These are phyloP conservation scores for Annulohypoxylon stygium DNA, from an alignment of 495 filamentous ascomycete genomes.

Conservation along the genomic window DNA sequence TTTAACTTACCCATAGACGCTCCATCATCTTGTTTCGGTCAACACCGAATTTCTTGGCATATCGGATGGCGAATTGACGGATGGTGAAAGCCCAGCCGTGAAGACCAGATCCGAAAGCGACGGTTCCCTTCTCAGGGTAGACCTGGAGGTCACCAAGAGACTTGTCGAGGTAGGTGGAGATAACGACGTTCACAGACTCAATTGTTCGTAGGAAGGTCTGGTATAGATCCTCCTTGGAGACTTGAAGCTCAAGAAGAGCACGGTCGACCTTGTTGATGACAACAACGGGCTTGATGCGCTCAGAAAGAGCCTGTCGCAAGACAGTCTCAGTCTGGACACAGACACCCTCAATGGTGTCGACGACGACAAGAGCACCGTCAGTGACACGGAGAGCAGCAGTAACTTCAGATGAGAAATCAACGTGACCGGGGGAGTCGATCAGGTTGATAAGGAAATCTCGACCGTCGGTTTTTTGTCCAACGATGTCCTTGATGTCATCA, in stretches of 20 bases:
- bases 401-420: conserved; percentile 99
- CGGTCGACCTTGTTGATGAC: conserved; percentile 99
- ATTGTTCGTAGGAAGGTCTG: conserved; percentile 99
- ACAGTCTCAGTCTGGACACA: conserved; percentile 99
- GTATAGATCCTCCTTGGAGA: conserved; percentile 98
- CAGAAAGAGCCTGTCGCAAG: conserved; percentile 97
- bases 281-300: conserved; percentile 99
- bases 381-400: conserved; percentile 99
- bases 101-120: conserved; percentile 99
- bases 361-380: conserved; percentile 98
- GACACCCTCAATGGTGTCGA: conserved; percentile 99
- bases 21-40: conserved; percentile 99
- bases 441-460: conserved; percentile 99
- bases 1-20: conserved; percentile 88
- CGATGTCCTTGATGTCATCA: conserved; percentile 95
- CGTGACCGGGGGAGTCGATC: conserved; percentile 99
- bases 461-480: conserved; percentile 83
- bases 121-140: conserved; percentile 94
- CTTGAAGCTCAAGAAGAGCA: conserved; percentile 97
- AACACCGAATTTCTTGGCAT: conserved; percentile 99
- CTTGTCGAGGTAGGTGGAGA: conserved; percentile 99
- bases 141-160: conserved; percentile 97
- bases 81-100: conserved; percentile 99
- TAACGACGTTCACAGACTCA: conserved; percentile 99
- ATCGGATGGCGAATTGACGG: conserved; percentile 95